Evolutionary conservation across 257 asterid genomes (phyloP).

Genomic region (Capsicum pubescens): DNA sequence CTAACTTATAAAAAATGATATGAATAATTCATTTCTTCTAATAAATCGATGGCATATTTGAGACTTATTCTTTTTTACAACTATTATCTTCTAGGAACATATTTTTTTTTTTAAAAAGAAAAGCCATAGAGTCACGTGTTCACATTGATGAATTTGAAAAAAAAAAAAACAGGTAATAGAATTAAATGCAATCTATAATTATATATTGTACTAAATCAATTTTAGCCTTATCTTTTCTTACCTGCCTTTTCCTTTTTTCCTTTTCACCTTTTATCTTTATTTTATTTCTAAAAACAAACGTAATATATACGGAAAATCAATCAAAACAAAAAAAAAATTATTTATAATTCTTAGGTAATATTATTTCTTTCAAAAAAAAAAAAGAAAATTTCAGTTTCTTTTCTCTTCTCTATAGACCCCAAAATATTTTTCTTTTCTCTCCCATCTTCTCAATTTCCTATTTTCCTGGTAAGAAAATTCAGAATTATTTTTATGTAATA

Average conservation of each 20-base stretch:
- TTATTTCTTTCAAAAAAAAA: background rate
- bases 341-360: background rate
- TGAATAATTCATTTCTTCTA: too few species aligned
- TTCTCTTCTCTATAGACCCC: slow-evolving; percentile 9
- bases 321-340: background rate
- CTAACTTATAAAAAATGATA: too few species aligned
- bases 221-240: slow-evolving; percentile 23
- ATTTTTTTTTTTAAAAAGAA: too few species aligned
- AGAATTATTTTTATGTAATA: background rate
- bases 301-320: background rate
- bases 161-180: background rate
- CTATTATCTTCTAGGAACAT: too few species aligned
- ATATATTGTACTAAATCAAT: background rate
- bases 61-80: too few species aligned
- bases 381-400: background rate
- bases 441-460: background rate
- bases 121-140: background rate
- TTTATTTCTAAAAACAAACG: background rate
- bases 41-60: too few species aligned
- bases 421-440: background rate
- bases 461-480: slow-evolving; percentile 12
- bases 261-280: slow-evolving; percentile 7
- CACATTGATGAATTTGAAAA: slow-evolving; percentile 11
- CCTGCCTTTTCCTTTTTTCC: background rate
- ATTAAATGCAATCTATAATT: slow-evolving; percentile 12